Conservation (phyloP, 2,329 filamentous ascomycete species). For the Periconia digitata region DNA sequence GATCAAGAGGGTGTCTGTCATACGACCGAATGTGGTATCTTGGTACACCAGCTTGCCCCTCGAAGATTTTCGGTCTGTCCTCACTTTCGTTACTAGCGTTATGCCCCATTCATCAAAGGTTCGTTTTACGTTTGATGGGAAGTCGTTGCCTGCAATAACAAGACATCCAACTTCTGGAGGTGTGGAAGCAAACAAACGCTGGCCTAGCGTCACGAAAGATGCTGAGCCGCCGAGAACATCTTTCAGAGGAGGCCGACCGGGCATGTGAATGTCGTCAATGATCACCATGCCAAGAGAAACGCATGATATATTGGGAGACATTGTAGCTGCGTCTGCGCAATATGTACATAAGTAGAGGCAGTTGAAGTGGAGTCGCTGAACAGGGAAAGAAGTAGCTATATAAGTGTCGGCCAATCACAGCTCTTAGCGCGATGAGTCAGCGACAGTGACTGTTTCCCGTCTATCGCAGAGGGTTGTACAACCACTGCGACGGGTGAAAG, state of each 20-base stretch:
- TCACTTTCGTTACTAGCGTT: slow-evolving; percentile 12
- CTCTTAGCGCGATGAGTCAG: not conserved
- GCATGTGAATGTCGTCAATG: slow-evolving; percentile 23
- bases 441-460: too few species aligned
- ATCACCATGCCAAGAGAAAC: slow-evolving; percentile 27
- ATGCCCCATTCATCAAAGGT: slow-evolving; percentile 10
- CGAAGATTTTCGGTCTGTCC: slow-evolving; percentile 6
- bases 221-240: slow-evolving; percentile 24
- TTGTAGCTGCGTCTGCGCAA: not conserved
- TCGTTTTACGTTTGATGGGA: slow-evolving; percentile 10
- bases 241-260: slow-evolving; percentile 9
- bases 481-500: slow-evolving; percentile 62
- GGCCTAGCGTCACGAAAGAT: slow-evolving; percentile 16
- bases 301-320: not conserved
- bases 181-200: slow-evolving; percentile 11
- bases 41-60: slow-evolving; percentile 21
- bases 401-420: not conserved
- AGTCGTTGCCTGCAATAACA: slow-evolving; percentile 21
- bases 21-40: slow-evolving; percentile 24
- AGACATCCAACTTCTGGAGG: slow-evolving; percentile 17
- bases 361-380: not conserved
- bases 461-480: slow-evolving; percentile 48
- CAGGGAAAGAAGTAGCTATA: not conserved
- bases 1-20: slow-evolving; percentile 3
- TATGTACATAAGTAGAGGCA: not conserved